A percentile compares a stretch with the other conserved stretches of the same genome.
Conservation (phyloP, 2,329 filamentous ascomycete genomes). For the Eurotiales sp. region DNA sequence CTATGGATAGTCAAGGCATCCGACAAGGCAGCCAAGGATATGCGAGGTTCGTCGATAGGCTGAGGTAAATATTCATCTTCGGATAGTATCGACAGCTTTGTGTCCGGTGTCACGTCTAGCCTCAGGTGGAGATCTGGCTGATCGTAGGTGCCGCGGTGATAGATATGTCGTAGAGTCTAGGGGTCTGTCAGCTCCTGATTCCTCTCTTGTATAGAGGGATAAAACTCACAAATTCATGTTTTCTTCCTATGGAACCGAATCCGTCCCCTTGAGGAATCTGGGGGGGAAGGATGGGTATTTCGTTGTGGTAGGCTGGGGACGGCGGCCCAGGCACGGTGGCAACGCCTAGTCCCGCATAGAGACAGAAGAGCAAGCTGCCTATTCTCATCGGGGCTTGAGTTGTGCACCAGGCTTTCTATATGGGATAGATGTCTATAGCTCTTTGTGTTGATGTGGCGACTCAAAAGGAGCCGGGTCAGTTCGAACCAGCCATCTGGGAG, state of each 20-base stretch:
- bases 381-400: slow-evolving; percentile 3
- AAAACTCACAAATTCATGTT: slow-evolving; percentile 35
- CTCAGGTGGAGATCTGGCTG: slow-evolving; percentile 74
- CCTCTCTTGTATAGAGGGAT: no score
- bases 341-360: slow-evolving; percentile 12
- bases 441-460: not conserved
- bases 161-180: slow-evolving; percentile 72
- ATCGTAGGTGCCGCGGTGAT: slow-evolving; percentile 80
- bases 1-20: slow-evolving; percentile 69
- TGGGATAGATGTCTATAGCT: not conserved
- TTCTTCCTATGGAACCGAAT: slow-evolving; percentile 15
- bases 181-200: slow-evolving; percentile 8
- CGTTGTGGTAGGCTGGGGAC: slow-evolving; percentile 10
- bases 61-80: slow-evolving; percentile 38
- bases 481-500: not conserved
- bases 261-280: slow-evolving; percentile 27
- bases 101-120: slow-evolving; percentile 64
- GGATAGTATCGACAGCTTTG: slow-evolving; percentile 47
- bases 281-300: slow-evolving; percentile 31
- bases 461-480: slow-evolving; percentile 10
- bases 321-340: slow-evolving; percentile 10
- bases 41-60: slow-evolving; percentile 48
- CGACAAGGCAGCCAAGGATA: slow-evolving; percentile 57
- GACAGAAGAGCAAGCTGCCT: slow-evolving; percentile 1
- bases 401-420: not conserved